Conservation (phyloP, 805 yeast genomes). For the Candida xiaguanensis region DNA sequence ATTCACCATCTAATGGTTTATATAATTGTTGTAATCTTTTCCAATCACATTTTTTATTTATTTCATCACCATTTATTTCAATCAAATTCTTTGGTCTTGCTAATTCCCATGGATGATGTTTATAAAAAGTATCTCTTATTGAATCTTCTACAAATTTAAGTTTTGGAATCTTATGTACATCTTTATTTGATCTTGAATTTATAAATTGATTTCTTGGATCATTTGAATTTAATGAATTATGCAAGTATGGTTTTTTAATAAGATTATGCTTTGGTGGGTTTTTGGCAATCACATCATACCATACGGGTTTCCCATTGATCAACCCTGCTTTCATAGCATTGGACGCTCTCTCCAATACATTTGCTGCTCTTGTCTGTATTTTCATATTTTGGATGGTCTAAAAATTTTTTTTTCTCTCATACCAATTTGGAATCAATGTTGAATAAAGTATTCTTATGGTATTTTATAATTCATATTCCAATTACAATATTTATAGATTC, state of each 20-base stretch:
- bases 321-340: slow-evolving; percentile 68
- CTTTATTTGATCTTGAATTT: slow-evolving; percentile 21
- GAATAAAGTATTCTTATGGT: slow-evolving; percentile 44
- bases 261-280: slow-evolving; percentile 75
- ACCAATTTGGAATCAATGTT: slow-evolving; percentile 3
- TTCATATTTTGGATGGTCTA: slow-evolving; percentile 40
- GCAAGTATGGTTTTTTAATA: slow-evolving; percentile 40
- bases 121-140: slow-evolving; percentile 74
- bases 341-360: slow-evolving; percentile 77
- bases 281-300: slow-evolving; percentile 83
- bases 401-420: slow-evolving; percentile 1
- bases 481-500: slow-evolving; percentile 76
- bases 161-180: slow-evolving; percentile 48
- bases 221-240: slow-evolving; percentile 16
- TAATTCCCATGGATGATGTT: slow-evolving; percentile 97
- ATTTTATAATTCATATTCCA: slow-evolving; percentile 66
- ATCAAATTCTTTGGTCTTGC: slow-evolving; percentile 82
- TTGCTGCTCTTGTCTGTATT: slow-evolving; percentile 65
- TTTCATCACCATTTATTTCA: slow-evolving; percentile 67
- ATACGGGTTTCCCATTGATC: slow-evolving; percentile 71
- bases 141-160: slow-evolving; percentile 71
- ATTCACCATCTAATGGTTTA: slow-evolving; percentile 83
- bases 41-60: slow-evolving; percentile 61
- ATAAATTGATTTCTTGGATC: slow-evolving; percentile 22
- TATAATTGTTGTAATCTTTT: slow-evolving; percentile 64